Evolutionary conservation across 2,329 filamentous ascomycete species (phyloP), one percentile per base, ranked within the genome.

Genomic region (Fusarium sp.): DNA sequence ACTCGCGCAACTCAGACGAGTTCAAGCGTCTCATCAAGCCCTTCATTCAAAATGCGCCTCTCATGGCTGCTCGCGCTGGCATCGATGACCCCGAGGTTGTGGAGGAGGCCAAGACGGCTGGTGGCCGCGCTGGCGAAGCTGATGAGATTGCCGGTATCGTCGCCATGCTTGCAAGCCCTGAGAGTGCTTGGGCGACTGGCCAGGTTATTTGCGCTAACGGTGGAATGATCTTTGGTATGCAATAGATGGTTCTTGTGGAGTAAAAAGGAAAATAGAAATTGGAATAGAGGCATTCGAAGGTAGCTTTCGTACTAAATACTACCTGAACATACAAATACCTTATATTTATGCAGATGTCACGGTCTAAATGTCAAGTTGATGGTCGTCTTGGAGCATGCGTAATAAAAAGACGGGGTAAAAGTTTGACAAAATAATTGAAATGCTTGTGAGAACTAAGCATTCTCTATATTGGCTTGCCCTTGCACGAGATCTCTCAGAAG

Each of bases 1-100:
- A 85, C 73, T 74, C 72, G 15, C 70, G 71, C 47, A 75, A 75
- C 64, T 62, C 72, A 34, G 72, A 74, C 10, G 72, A 74, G 67
- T 74, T 74, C 56, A 74, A 75, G 62, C 51, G 51, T 15, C 71
- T 75, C 36, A 72, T 74, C 61, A 74, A 74, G 67, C 72, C 72
- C 28, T 74, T 75, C 16, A 74, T 74, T 50, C 72, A 74, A 54
- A 75, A 74, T 46, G 72, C 72, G 4, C 72, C 72, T 37, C 63
- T 74, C 45, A 74, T 75, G 72, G 70, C 59, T 40, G 70, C 62
- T 31, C 71, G 72, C 4, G 53, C 68, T 5, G 72, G 72, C 9
- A 46, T 74, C 13, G 72, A 74, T 20, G 60, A 72, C 11, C 65
- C 71, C 5, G 72, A 72, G 42, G 51, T 74, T 16, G 71, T 74